Evolutionary conservation across 768 basidiomycete species (phyloP).

Genomic region (Termitomyces eurrhizus): DNA sequence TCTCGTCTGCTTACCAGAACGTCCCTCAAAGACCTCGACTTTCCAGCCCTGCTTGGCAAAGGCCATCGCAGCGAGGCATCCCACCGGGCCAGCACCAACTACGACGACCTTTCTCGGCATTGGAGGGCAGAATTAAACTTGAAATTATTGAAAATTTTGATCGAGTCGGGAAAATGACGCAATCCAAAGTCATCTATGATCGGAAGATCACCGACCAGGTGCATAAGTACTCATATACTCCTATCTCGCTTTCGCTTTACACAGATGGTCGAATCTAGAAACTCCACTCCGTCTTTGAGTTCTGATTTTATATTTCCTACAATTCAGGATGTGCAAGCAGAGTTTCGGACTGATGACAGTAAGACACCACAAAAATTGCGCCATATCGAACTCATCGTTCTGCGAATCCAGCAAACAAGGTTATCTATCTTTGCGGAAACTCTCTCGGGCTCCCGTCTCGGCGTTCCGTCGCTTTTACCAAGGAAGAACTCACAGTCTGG

Average conservation of each 20-base stretch:
- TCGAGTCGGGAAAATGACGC: neutral
- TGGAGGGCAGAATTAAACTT: conserved; percentile 8
- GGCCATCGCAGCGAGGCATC: conserved; percentile 84
- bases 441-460: conserved; percentile 84
- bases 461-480: conserved; percentile 63
- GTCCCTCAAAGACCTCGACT: conserved; percentile 76
- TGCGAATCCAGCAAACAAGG: conserved; percentile 41
- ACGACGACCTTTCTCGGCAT: conserved; percentile 49
- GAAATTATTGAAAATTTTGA: neutral
- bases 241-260: neutral
- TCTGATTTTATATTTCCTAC: conserved; percentile 56
- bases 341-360: conserved; percentile 36
- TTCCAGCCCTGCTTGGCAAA: conserved; percentile 85
- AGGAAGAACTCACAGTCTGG: conserved; percentile 87
- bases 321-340: conserved; percentile 46
- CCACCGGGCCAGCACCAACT: conserved; percentile 92
- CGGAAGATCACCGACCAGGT: conserved; percentile 1
- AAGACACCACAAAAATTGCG: conserved; percentile 6
- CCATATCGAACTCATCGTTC: conserved; percentile 5
- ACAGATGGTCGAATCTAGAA: conserved; percentile 11
- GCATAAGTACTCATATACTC: neutral
- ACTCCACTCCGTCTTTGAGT: conserved; percentile 33
- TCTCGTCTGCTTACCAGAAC: conserved; percentile 50
- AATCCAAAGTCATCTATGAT: conserved; percentile 16
- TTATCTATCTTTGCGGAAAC: conserved; percentile 93